A percentile compares a stretch with the other conserved stretches of the same genome.
phyloP scores from a whole-genome alignment of 768 basidiomycete genomes.

The Plicaturopsis crispa region DNA sequence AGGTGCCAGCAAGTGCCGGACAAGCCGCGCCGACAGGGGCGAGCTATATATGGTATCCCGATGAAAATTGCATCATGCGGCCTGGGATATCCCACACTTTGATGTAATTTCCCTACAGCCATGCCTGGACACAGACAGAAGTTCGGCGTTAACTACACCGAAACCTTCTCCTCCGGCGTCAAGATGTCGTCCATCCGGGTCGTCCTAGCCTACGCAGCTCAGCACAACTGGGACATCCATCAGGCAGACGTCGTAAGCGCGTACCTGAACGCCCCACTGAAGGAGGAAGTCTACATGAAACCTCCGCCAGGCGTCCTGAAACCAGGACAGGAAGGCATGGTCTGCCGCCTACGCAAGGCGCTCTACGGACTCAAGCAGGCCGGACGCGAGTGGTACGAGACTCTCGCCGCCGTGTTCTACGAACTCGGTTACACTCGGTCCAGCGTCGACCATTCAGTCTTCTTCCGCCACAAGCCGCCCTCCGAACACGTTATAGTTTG shows the following conservation, averaged over 20 bases:
- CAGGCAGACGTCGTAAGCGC: conserved; percentile 9
- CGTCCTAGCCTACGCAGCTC: conserved; percentile 17
- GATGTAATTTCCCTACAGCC: too few species aligned
- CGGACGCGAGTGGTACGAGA: conserved; percentile 9
- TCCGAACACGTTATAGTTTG: conserved; percentile 1
- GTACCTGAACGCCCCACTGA: conserved; percentile 10
- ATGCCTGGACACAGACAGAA: too few species aligned
- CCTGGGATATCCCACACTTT: too few species aligned
- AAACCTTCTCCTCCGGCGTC: conserved; percentile 24
- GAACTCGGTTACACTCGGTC: conserved; percentile 3
- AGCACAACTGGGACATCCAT: conserved; percentile 14
- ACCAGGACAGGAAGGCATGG: conserved; percentile 1
- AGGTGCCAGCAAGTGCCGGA: too few species aligned
- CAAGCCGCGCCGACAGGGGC: too few species aligned
- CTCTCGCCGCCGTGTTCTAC: conserved; percentile 1
- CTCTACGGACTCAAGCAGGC: conserved; percentile 15
- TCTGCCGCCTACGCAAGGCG: conserved; percentile 10
- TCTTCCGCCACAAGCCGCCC: conserved; percentile 2
- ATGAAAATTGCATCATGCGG: too few species aligned
- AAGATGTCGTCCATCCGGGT: conserved; percentile 14
- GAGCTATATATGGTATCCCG: too few species aligned
- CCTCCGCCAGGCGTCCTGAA: conserved; percentile 14
- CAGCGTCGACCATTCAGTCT: conserved; percentile 3
- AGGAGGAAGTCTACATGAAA: conserved; percentile 17
- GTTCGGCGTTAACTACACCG: conserved; percentile 26